phyloP scores from a whole-genome alignment of 305 asterid species.

The Caryopteris hybrid region DNA sequence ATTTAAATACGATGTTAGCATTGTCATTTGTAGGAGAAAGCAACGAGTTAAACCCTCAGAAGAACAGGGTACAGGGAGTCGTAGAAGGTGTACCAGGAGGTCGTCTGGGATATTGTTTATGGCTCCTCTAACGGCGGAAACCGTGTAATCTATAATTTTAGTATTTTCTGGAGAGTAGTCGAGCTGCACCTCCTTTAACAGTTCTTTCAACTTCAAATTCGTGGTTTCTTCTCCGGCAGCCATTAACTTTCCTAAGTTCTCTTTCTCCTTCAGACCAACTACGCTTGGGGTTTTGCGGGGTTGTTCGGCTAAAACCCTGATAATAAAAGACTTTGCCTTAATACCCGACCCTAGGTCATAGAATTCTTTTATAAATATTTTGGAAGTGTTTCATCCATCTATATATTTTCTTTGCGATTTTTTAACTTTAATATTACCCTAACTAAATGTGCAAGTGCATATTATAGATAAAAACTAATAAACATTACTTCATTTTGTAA shows the following conservation, averaged over 20 bases:
- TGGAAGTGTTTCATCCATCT: too few species aligned
- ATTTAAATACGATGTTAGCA: not conserved
- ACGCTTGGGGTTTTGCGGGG: not conserved
- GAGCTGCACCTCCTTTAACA: conserved; percentile 68
- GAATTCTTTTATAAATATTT: too few species aligned
- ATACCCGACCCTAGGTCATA: too few species aligned
- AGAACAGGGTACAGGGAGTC: not conserved
- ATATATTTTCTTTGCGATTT: too few species aligned
- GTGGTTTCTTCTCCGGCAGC: conserved; percentile 31
- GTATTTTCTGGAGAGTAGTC: conserved; percentile 56
- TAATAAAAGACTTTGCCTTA: too few species aligned
- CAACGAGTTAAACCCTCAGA: not conserved
- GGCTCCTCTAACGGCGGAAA: conserved; percentile 53
- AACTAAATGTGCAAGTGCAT: too few species aligned
- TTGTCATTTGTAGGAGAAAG: not conserved
- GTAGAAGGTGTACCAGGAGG: conserved; percentile 37
- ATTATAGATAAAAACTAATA: too few species aligned
- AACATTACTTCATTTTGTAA: too few species aligned
- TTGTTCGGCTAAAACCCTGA: too few species aligned
- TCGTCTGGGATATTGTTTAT: conserved; percentile 56
- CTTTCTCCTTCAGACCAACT: not conserved
- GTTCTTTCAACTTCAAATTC: conserved; percentile 58
- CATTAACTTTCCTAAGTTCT: conserved; percentile 22
- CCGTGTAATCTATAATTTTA: conserved; percentile 43
- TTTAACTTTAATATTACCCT: too few species aligned